Conservation (phyloP, 1,284 basidiomycete genomes). For the Vanrija sp. region DNA sequence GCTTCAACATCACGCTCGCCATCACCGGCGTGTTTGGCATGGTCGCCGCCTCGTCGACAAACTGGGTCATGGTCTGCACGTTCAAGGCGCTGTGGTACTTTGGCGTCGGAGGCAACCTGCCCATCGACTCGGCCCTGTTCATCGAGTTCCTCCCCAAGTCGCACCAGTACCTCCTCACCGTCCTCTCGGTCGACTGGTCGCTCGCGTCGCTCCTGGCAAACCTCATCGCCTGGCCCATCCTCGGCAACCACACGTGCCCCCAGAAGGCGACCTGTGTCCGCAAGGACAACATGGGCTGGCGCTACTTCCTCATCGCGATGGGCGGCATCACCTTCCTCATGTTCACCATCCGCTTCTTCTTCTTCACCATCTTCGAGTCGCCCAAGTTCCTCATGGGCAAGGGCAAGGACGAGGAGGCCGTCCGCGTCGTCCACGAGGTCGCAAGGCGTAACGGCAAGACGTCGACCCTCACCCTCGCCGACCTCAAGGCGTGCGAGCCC, state of each 20-base stretch:
- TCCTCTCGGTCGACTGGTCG: conserved; percentile 64
- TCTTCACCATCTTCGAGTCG: conserved; percentile 57
- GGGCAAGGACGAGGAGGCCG: conserved; percentile 59
- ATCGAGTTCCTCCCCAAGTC: conserved; percentile 58
- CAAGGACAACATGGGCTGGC: conserved; percentile 35
- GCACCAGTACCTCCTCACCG: conserved; percentile 57
- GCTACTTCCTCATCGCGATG: conserved; percentile 56
- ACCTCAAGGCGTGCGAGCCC: conserved; percentile 48
- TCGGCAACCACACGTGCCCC: conserved; percentile 26
- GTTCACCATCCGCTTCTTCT: conserved; percentile 41
- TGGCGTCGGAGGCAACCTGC: conserved; percentile 60
- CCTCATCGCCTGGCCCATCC: conserved; percentile 30
- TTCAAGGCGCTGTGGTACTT: conserved; percentile 55
- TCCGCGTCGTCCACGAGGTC: conserved; percentile 52
- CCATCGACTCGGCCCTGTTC: conserved; percentile 58
- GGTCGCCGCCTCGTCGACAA: conserved; percentile 55
- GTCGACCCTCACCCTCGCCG: conserved; percentile 54
- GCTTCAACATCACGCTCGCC: conserved; percentile 61
- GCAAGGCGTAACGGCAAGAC: conserved; percentile 56
- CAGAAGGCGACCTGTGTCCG: conserved; percentile 16
- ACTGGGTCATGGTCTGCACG: conserved; percentile 43
- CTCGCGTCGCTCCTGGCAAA: conserved; percentile 50
- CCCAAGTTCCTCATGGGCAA: conserved; percentile 54
- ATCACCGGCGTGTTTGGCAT: conserved; percentile 60
- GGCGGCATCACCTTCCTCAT: conserved; percentile 53